Evolutionary conservation across 2,329 filamentous ascomycete species (phyloP).

Genomic region (Stromatinia cepivora): DNA sequence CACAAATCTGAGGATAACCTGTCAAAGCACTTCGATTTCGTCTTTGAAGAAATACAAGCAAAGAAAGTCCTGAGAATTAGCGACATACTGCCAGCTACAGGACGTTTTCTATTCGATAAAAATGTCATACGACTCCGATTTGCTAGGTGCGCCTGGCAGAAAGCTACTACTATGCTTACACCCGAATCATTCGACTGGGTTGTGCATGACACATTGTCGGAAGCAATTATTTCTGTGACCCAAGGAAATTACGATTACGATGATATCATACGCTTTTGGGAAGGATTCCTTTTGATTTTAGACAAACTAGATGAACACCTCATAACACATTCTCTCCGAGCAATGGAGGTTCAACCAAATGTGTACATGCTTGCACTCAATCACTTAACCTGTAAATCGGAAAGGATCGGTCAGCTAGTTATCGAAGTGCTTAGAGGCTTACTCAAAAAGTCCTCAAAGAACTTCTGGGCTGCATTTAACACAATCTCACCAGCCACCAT

Average conservation of each 20-base stretch:
- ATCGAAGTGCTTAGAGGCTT: constrained; percentile 70
- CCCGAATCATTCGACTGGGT: constrained; percentile 84
- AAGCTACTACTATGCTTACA: constrained; percentile 58
- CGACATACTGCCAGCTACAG: constrained; percentile 77
- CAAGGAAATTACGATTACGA: constrained; percentile 50
- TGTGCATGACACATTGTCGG: constrained; percentile 70
- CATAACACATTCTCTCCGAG: constrained; percentile 75
- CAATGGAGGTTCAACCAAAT: constrained; percentile 74
- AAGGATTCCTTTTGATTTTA: constrained; percentile 73
- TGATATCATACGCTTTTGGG: constrained; percentile 74
- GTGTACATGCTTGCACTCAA: constrained; percentile 63
- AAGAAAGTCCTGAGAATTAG: constrained; percentile 77
- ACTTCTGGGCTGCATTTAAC: constrained; percentile 87
- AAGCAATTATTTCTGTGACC: constrained; percentile 63
- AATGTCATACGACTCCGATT: constrained; percentile 65
- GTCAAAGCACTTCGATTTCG: constrained; percentile 64
- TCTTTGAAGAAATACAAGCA: constrained; percentile 77
- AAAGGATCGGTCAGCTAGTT: constrained; percentile 64
- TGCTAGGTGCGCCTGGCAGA: constrained; percentile 66
- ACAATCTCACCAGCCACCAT: constrained; percentile 77
- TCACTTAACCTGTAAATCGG: constrained; percentile 53
- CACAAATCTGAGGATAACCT: constrained; percentile 50
- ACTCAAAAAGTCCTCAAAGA: constrained; percentile 71
- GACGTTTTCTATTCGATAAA: constrained; percentile 77
- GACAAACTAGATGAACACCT: constrained; percentile 69